Base-by-base conservation (phyloP, 139 green algal genomes). In the Yamagishiella unicocca region DNA sequence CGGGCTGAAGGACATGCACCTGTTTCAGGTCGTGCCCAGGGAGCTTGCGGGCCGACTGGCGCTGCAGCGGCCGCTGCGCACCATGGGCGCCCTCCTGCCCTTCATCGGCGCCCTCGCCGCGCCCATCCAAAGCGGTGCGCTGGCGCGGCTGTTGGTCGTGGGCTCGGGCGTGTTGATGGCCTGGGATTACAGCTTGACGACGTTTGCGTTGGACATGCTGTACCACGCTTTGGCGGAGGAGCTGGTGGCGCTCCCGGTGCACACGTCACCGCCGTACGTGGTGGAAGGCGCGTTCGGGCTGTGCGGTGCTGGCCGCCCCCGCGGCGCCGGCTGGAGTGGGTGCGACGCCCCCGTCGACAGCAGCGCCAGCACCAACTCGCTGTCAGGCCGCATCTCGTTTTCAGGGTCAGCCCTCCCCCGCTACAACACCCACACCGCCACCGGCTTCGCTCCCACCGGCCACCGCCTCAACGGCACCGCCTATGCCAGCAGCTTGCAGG, bases 241-340 rank as follows among this genome's bases (percentile, higher is more conserved):
- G 76, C 54, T 83, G 35, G 12, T n/a, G 43, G 29, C 43, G 7
- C n/a, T 19, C 7, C 29, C n/a, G 64, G 29, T 10, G 72, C 5
- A 21, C 1, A 21, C 31, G 50, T 45, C 40, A 0, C 2, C 27
- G 31, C 74, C 74, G 74, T 82, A 82, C 74, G 19, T 82, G 17
- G 45, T 45, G 45, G 74, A 82, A 50, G 74, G 74, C 72, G 43
- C 72, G 1, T 80, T 80, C 43, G 42, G 72, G 29, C 70, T 77
- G 6, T 40, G n/a, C 62, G 8, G 29, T 5, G 62, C n/a, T n/a
- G n/a, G n/a, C n/a, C n/a, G n/a, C n/a, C n/a, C n/a, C n/a, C n/a
- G n/a, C n/a, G n/a, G n/a, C n/a, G n/a, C n/a, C n/a, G n/a, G n/a
- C n/a, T n/a, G n/a, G n/a, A n/a, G n/a, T n/a, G n/a, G n/a, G n/a